Evolutionary conservation across 768 basidiomycete genomes (phyloP), one percentile per base, ranked within the genome.

Genomic region (Pleurotus pulmonarius): DNA sequence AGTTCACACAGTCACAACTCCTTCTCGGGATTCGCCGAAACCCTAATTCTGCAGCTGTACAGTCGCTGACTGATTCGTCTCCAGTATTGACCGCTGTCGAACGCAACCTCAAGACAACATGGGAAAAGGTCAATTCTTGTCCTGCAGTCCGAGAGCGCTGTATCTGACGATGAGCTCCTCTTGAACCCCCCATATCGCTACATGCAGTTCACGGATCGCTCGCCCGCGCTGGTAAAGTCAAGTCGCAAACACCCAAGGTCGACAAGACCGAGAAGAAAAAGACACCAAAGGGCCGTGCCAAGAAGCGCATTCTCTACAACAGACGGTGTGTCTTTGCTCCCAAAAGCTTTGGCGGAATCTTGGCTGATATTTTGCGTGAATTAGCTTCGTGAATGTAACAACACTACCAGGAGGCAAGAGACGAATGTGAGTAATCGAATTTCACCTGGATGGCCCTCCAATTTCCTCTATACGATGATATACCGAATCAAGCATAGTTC

Each of bases 241-340:
- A 94, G 80, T 92, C 91, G 65, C 93, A 95, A 79, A 92, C 89
- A 68, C 95, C 95, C 68, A 98, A 98, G 79, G 96, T 97, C 70
- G 96, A 97, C 69, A 86, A 88, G 74, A 93, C 96, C 80, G 96
- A 98, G 81, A 98, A 97, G 89, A 94, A 94, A 89, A 98, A 98
- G 87, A 86, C 78, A 39, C 93, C 93, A 56, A 96, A 90, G 78
- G 96, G 96, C 61, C 93, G 96, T 71, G 96, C 96, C 60, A 97
- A 96, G 89, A 98, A 98, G 83, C 83, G 92, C 62, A 78, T 92
- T 64, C 77, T 93, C 61, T 96, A 95, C 83, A 95, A 95, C 81
- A 87, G 92, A 70, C 85, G 91, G 88, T 92, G 75, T 64, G 86
- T 29, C 24, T 41, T 53, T 46, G 43, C 12, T 11, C 24, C 37